Percentiles rank a stretch among this genome's conserved stretches.
Evolutionary conservation across 2,329 filamentous ascomycete species (phyloP).

Genomic region (Penicillium sp.): DNA sequence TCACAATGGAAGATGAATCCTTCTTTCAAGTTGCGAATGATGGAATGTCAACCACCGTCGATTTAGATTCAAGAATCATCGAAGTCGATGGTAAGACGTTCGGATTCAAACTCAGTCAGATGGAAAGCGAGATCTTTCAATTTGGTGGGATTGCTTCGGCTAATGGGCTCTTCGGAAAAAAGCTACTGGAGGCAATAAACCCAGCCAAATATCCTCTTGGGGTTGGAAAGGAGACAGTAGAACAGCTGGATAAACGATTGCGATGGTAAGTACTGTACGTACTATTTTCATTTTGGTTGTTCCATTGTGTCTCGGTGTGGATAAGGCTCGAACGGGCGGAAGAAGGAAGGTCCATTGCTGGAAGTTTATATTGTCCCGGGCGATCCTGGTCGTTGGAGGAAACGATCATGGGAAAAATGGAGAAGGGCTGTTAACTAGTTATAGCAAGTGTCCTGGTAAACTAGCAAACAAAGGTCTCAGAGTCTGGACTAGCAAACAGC

Average conservation of each 20-base stretch:
- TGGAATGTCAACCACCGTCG: conserved; percentile 38
- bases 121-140: conserved; percentile 41
- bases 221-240: background rate
- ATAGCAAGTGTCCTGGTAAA: too few relatives aligned
- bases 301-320: background rate
- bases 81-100: conserved; percentile 27
- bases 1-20: conserved; percentile 38
- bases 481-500: too few relatives aligned
- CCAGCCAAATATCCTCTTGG: background rate
- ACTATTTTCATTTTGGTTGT: background rate
- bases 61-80: conserved; percentile 25
- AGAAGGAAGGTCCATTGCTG: background rate
- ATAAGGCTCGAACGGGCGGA: background rate
- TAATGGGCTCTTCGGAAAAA: conserved; percentile 41
- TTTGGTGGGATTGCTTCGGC: conserved; percentile 41
- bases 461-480: too few relatives aligned
- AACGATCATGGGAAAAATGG: too few relatives aligned
- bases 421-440: too few relatives aligned
- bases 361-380: too few relatives aligned
- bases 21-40: conserved; percentile 42
- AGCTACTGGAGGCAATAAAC: conserved; percentile 30
- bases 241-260: background rate
- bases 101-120: conserved; percentile 37
- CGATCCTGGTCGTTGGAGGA: too few relatives aligned
- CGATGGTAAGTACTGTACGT: background rate